Base-by-base conservation (phyloP, 805 yeast species). In the Barnettozyma vustinii region DNA sequence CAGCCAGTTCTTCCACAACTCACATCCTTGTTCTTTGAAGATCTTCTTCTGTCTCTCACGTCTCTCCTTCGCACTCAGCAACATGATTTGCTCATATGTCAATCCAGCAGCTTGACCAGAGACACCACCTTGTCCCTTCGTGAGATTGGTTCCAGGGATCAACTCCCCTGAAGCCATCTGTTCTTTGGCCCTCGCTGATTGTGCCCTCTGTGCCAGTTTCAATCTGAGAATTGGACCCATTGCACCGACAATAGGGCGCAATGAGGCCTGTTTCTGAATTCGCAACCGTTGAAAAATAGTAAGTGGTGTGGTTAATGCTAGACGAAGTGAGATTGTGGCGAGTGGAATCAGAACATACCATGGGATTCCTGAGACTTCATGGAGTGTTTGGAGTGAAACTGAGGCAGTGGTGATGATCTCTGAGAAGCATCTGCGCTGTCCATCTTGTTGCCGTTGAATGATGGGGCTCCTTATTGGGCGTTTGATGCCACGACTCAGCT, bases 341-440 rank as follows among this genome's bases (percentile, higher is more conserved):
- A 80, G 32, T 0, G 97, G 97, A 9, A 91, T 84, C 36, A 89
- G 67, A 0, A 79, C 77, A 73, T 87, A 80, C 97, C 97, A 91
- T 4, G 96, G 89, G 2, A 91, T 57, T 0, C 86, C 85, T 0
- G 81, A 62, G n/a, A 58, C 48, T 9, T 74, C 65, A 64, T 86
- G 92, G 1, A 79, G 44, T 1, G 68, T 51, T 50, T 76, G 78
- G 19, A 83, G 54, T 10, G 64, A 49, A 10, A 65, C 63, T 0
- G 71, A 64, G 23, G 62, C 53, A 2, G 48, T 23, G 2, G 59
- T 36, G 30, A 52, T 39, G 27, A 56, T 45, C 2, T 55, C 53
- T 51, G 57, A 21, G 52, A 49, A 9, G 54, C 15, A 36, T 15
- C 39, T 36, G 20, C 39, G 20, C 23, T 20, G 23, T 36, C 39